Evolutionary conservation across 768 basidiomycete species (phyloP).

Genomic region (Tubosaeta sp.): DNA sequence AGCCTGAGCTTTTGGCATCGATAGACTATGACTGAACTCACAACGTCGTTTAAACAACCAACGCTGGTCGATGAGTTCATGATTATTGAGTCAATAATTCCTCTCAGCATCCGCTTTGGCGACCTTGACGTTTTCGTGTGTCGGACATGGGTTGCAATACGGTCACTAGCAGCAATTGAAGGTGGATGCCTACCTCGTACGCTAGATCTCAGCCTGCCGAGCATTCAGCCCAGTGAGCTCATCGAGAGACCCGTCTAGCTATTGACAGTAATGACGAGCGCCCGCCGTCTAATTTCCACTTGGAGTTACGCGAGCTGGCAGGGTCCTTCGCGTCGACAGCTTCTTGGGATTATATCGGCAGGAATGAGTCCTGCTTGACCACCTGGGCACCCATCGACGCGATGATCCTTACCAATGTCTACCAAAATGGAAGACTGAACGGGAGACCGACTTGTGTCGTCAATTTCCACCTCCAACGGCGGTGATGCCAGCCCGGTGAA

Average conservation of each 20-base stretch:
- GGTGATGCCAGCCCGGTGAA: constrained; percentile 49
- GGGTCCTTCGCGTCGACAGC: constrained; percentile 79
- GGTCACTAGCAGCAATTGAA: no score
- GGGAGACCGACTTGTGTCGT: constrained; percentile 56
- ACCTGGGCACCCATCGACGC: constrained; percentile 50
- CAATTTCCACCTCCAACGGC: constrained; percentile 57
- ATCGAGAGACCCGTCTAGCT: constrained; percentile 69
- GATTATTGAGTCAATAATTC: background rate
- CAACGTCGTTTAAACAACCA: background rate
- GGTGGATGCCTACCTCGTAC: no score
- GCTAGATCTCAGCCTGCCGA: no score
- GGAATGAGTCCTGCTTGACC: constrained; percentile 74
- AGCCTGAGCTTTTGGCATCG: background rate
- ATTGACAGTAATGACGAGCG: constrained; percentile 54
- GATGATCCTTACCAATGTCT: constrained; percentile 48
- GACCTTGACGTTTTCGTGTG: no score
- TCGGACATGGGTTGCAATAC: no score
- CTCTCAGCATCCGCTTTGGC: no score
- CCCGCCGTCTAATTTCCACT: constrained; percentile 72
- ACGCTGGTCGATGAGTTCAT: background rate
- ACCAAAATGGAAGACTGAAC: background rate
- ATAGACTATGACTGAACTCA: background rate
- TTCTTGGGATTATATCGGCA: constrained; percentile 68
- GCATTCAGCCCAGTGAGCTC: constrained; percentile 24
- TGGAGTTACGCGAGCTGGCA: constrained; percentile 58